A percentile compares a stretch with the other conserved stretches of the same genome.
phyloP scores from a whole-genome alignment of 2,329 filamentous ascomycete genomes.

The Pleurostoma richardsiae region DNA sequence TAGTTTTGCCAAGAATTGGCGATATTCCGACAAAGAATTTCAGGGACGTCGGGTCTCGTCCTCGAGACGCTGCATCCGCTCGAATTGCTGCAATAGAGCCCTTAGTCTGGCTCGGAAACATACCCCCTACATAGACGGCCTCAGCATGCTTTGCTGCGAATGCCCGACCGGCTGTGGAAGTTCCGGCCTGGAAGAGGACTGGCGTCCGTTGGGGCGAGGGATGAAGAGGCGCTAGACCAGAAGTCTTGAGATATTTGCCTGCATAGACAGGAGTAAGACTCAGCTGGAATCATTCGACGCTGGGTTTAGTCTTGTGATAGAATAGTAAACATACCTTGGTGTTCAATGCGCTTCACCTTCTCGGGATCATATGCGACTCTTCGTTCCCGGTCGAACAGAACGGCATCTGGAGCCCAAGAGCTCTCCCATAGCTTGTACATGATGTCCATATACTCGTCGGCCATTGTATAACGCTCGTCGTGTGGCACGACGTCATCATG shows the following conservation, averaged over 20 bases:
- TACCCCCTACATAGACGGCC: conserved; percentile 3
- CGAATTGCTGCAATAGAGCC: conserved; percentile 1
- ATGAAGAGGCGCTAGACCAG: neutral
- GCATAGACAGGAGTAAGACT: neutral
- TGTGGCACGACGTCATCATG: conserved; percentile 37
- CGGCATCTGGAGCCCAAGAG: conserved; percentile 37
- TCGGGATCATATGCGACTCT: conserved; percentile 24
- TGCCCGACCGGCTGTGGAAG: conserved; percentile 3
- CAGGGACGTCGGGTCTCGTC: conserved; percentile 3
- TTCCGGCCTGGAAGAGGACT: conserved; percentile 5
- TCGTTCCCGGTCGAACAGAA: conserved; percentile 15
- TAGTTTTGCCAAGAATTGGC: conserved; percentile 9
- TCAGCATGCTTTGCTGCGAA: conserved; percentile 7
- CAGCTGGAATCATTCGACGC: neutral
- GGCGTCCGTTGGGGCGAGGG: conserved; percentile 6
- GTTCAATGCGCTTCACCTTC: conserved; percentile 28
- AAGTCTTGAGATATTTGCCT: conserved; percentile 5
- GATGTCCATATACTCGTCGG: conserved; percentile 41
- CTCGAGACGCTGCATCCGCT: neutral
- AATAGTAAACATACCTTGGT: conserved; percentile 13
- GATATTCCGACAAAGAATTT: conserved; percentile 14
- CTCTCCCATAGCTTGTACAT: conserved; percentile 46
- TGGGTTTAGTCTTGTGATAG: neutral
- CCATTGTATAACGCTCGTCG: conserved; percentile 41
- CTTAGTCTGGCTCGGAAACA: conserved; percentile 1